phyloP scores from a whole-genome alignment of 2,329 filamentous ascomycete species.

The Xylariaceae sp. region DNA sequence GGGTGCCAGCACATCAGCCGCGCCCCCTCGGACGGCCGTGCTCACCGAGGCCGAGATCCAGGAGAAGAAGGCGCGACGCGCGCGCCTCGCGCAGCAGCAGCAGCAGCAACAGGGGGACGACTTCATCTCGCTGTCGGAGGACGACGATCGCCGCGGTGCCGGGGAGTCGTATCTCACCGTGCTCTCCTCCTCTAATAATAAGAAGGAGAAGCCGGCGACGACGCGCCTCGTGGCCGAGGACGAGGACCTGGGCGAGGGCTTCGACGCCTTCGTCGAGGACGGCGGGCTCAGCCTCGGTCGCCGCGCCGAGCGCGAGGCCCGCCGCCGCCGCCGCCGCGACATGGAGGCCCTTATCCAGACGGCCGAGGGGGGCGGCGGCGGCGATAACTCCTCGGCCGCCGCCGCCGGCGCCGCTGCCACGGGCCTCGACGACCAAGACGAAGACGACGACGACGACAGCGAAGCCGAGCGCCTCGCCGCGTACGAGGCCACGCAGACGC shows the following conservation, averaged over 20 bases:
- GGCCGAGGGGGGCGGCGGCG: constrained; percentile 50
- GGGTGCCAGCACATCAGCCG: constrained; percentile 30
- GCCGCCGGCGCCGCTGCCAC: constrained; percentile 32
- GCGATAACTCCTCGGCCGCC: constrained; percentile 53
- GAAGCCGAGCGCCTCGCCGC: constrained; percentile 67
- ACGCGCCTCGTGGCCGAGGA: constrained; percentile 76
- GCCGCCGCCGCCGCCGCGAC: constrained; percentile 58
- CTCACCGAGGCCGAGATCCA: constrained; percentile 78
- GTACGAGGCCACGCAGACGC: constrained; percentile 81
- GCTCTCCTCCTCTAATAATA: constrained; percentile 27
- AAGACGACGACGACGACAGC: constrained; percentile 49
- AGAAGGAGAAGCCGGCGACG: constrained; percentile 42
- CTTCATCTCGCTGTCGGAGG: constrained; percentile 58
- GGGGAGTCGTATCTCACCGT: constrained; percentile 24
- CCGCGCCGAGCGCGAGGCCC: constrained; percentile 68
- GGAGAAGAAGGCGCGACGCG: constrained; percentile 83
- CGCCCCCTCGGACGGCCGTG: constrained; percentile 43
- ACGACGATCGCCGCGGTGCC: constrained; percentile 27
- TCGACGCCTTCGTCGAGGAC: constrained; percentile 85
- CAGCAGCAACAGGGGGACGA: constrained; percentile 34
- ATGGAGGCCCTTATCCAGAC: constrained; percentile 79
- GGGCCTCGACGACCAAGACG: background rate
- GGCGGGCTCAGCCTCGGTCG: constrained; percentile 70
- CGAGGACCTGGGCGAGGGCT: constrained; percentile 88
- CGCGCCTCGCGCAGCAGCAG: constrained; percentile 66